Evolutionary conservation across 352 stramenopile genomes (phyloP).

Genomic region (Pythium brachiatum): DNA sequence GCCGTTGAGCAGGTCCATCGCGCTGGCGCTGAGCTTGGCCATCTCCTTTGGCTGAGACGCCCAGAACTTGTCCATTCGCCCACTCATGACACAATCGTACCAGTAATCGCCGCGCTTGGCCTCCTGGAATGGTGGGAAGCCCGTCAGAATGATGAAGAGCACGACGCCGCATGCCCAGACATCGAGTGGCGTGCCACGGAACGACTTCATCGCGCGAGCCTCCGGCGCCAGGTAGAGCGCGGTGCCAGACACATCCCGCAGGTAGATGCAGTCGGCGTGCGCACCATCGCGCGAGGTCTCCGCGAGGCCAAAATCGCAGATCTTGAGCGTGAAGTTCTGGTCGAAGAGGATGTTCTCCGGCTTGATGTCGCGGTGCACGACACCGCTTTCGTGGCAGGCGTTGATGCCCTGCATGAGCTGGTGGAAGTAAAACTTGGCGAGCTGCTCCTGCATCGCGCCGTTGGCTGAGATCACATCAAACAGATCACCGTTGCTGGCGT

Average conservation of each 20-base stretch:
- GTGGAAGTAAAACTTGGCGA: constrained; percentile 79
- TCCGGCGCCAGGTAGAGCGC: constrained; percentile 90
- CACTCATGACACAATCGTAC: constrained; percentile 60
- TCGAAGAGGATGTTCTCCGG: constrained; percentile 91
- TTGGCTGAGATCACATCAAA: constrained; percentile 82
- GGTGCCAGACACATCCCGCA: constrained; percentile 75
- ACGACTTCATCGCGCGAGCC: constrained; percentile 49
- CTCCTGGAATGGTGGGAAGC: constrained; percentile 85
- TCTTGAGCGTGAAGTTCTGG: constrained; percentile 81
- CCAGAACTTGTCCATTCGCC: constrained; percentile 61
- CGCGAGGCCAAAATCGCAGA: constrained; percentile 94
- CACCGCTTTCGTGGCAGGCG: constrained; percentile 69
- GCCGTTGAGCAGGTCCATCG: constrained; percentile 66
- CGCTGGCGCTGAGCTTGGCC: constrained; percentile 39
- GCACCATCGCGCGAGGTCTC: constrained; percentile 10
- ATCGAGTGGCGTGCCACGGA: constrained; percentile 80
- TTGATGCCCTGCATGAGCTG: constrained; percentile 77
- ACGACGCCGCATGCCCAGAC: constrained; percentile 89
- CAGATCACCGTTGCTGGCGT: constrained; percentile 77
- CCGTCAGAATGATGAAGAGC: constrained; percentile 90
- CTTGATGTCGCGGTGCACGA: constrained; percentile 88
- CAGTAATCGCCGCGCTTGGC: constrained; percentile 69
- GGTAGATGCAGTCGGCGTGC: constrained; percentile 33
- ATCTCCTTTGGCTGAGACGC: constrained; percentile 41
- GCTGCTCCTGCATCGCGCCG: constrained; percentile 50